Evolutionary conservation across 345 rosid species (phyloP), one percentile per base, ranked within the genome.

Genomic region (Camelina laxa): DNA sequence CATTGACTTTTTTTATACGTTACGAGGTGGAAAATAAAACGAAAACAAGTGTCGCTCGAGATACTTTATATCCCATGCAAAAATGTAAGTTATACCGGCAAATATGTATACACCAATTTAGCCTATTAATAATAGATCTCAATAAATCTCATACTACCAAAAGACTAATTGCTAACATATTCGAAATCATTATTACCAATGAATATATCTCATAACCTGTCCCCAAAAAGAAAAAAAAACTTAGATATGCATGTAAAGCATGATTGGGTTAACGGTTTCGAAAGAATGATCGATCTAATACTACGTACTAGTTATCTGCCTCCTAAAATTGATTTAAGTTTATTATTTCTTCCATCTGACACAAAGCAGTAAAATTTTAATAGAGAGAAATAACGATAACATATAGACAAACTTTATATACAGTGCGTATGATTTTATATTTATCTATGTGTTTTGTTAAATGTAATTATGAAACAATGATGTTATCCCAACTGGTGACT

Each of bases 391-490:
- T 49, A 1, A 51, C 9, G 39, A 6, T 35, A 35, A 9, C 10
- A 17, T 3, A 50, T 5, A 24, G 12, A 51, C 31, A 2, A 5
- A 9, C 31, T 51, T 51, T 16, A 48, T 17, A 53, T 6, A 33
- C 30, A 27, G 30, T 27, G n/a, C n/a, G 4, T 6, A 51, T 53
- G 35, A 14, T 6, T 54, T 35, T 35, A 22, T 54, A 12, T 58
- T 10, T 38, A 9, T 45, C 38, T 45, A 5, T 27, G 16, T 33
- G 7, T 33, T 48, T 36, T 16, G 42, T 38, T 6, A 17, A 51
- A 61, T 53, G 15, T 61, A 61, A 39, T 62, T 72, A 72, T 27
- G 76, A 54, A 41, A 53, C 35, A 51, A 31, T 48, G 38, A 57
- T 74, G 59, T 22, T 33, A 22, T 44, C 65, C 39, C 19, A 45